A percentile compares a stretch with the other conserved stretches of the same genome.
Evolutionary conservation across 192 early-diverging fungal species (phyloP).

Genomic region (Coemansia sp.): DNA sequence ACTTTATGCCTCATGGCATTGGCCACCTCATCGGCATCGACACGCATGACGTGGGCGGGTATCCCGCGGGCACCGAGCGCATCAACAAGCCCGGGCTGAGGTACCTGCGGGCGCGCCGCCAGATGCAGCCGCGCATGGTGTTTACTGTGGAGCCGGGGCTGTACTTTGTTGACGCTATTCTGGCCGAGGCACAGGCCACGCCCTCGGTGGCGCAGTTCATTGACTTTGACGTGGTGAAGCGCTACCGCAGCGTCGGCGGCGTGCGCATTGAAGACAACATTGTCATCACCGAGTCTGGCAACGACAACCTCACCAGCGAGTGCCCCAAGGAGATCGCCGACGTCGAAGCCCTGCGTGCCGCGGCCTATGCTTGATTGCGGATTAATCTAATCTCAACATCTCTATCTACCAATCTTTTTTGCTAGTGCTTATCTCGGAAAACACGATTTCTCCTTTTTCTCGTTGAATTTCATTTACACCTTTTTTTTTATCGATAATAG

Average conservation of each 20-base stretch:
- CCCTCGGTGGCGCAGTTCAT: constrained; percentile 61
- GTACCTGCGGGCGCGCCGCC: constrained; percentile 73
- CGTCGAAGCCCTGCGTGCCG: constrained; percentile 60
- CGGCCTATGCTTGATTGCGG: constrained; percentile 3
- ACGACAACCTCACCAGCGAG: constrained; percentile 75
- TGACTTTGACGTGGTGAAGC: constrained; percentile 62
- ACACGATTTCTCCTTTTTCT: not conserved
- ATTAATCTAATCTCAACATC: not conserved
- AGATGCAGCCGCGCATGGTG: constrained; percentile 75
- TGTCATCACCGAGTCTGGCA: constrained; percentile 71
- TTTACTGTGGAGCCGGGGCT: constrained; percentile 93
- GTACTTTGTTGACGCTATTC: constrained; percentile 85
- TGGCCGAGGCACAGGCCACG: constrained; percentile 61
- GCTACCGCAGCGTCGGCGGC: constrained; percentile 81
- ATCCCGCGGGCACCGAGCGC: constrained; percentile 67
- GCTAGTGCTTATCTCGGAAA: not conserved
- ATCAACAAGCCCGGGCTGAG: constrained; percentile 69
- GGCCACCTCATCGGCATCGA: constrained; percentile 88
- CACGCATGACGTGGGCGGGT: constrained; percentile 83
- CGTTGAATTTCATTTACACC: not conserved
- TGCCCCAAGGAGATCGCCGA: constrained; percentile 74
- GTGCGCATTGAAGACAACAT: constrained; percentile 93
- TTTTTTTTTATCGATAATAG: not conserved
- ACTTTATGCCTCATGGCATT: constrained; percentile 90
- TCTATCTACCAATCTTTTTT: not conserved